Conservation (phyloP, 2,329 filamentous ascomycete genomes). For the Talaromyces sp. region DNA sequence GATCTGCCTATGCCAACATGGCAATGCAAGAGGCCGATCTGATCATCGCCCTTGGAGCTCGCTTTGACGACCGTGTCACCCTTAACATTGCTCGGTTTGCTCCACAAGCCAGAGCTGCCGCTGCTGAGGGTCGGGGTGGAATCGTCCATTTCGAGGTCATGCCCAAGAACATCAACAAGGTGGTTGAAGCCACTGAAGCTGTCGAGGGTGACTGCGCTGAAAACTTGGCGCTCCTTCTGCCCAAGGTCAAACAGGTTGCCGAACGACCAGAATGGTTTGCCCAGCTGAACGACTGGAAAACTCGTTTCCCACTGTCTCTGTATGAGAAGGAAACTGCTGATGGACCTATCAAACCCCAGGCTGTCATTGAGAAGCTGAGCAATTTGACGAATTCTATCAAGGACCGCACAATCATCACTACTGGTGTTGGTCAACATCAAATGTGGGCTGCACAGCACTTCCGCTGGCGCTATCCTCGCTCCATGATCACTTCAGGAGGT, state of each 20-base stretch:
- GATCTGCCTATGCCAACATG: slow-evolving; percentile 95
- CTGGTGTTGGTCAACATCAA: slow-evolving; percentile 95
- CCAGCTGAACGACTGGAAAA: slow-evolving; percentile 88
- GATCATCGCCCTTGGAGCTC: slow-evolving; percentile 87
- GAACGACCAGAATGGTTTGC: slow-evolving; percentile 81
- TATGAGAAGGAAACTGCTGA: slow-evolving; percentile 74
- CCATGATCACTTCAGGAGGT: slow-evolving; percentile 94
- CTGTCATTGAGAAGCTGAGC: slow-evolving; percentile 84
- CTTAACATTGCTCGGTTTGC: slow-evolving; percentile 78
- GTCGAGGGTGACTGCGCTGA: slow-evolving; percentile 86
- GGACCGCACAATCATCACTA: slow-evolving; percentile 80
- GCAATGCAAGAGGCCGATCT: slow-evolving; percentile 95
- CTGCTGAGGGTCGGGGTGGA: slow-evolving; percentile 78
- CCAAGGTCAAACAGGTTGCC: slow-evolving; percentile 60
- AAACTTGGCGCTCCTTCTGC: slow-evolving; percentile 72
- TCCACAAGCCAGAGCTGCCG: slow-evolving; percentile 79
- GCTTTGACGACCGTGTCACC: slow-evolving; percentile 96
- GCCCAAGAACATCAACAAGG: slow-evolving; percentile 99
- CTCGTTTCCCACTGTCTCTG: slow-evolving; percentile 75
- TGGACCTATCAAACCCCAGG: slow-evolving; percentile 89
- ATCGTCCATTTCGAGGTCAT: slow-evolving; percentile 98
- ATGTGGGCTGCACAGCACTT: slow-evolving; percentile 99
- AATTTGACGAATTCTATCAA: slow-evolving; percentile 76
- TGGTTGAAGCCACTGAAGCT: slow-evolving; percentile 91
- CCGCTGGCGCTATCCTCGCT: slow-evolving; percentile 85